Evolutionary conservation across 2,329 filamentous ascomycete genomes (phyloP), one percentile per base, ranked within the genome.

Genomic region (Dactylonectria macrodidyma): DNA sequence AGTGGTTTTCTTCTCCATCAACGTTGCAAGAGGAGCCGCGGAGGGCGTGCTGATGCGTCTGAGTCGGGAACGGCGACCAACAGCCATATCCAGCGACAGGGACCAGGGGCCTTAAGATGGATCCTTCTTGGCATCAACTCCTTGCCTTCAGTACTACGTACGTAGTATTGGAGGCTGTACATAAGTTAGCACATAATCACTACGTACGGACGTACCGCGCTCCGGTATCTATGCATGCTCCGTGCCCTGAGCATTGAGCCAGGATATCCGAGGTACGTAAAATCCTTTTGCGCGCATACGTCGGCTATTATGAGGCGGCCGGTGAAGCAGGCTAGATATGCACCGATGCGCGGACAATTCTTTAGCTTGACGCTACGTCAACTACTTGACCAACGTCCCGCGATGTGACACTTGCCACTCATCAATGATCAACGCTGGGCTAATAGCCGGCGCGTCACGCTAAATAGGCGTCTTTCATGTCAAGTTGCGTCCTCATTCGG

Each of bases 11-110:
- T 51, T 61, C 46, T 58, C 63, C 51, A 54, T 36, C 52, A 62
- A 51, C 47, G 64, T 62, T 38, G 58, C 64, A 62, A 19, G 33
- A 47, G 48, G 34, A 26, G 30, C 16, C 14, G 14, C 41, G 41
- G 41, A 33, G 22, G 33, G 8, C 38, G 10, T 16, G 30, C n/a
- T 41, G 62, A 30, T 60, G 19, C 19, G 57, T 51, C 33, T 24
- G 19, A n/a, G 16, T 44, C 44, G 7, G 48, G 57, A 19, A 26
- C 12, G 47, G 57, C 48, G 10, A 65, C 62, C 48, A 65, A 54
- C 56, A 36, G 26, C 36, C 44, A 52, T 16, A 19, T 22, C 48
- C 34, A 50, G 57, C 41, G 30, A 24, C n/a, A 6, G 16, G 30
- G 34, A 38, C n/a, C 52, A 57, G 36, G 60, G 60, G n/a, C 26